Percentiles rank a stretch among this genome's conserved stretches.
phyloP scores from a whole-genome alignment of 2,329 filamentous ascomycete species.

The Camillea tinctor region DNA sequence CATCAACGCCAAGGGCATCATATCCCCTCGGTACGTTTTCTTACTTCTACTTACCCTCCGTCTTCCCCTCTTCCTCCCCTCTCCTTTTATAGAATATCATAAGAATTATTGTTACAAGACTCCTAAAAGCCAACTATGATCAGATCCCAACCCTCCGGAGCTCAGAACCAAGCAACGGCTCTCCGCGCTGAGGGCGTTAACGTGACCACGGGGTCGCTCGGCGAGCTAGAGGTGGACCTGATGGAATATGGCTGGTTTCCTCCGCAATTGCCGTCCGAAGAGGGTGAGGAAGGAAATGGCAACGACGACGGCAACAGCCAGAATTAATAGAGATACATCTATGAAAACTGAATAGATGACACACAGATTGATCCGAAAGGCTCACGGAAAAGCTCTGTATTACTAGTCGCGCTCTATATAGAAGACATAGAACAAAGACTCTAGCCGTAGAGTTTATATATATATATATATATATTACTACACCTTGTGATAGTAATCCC shows the following conservation, averaged over 20 bases:
- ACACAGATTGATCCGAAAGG: no score
- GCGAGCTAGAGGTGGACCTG: slow-evolving; percentile 53
- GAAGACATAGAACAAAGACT: no score
- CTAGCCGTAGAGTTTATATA: no score
- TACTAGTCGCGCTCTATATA: background rate
- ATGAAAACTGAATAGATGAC: no score
- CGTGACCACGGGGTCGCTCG: slow-evolving; percentile 48
- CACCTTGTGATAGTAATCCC: no score
- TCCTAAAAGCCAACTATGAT: no score
- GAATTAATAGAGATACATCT: slow-evolving; percentile 3
- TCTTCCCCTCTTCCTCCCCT: no score
- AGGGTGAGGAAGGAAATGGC: slow-evolving; percentile 26
- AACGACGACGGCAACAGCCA: slow-evolving; percentile 1
- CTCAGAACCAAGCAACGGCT: slow-evolving; percentile 49
- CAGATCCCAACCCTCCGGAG: slow-evolving; percentile 49
- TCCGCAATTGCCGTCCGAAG: slow-evolving; percentile 45
- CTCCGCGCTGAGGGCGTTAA: slow-evolving; percentile 52
- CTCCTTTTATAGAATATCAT: no score
- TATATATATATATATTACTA: no score
- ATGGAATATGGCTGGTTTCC: slow-evolving; percentile 57
- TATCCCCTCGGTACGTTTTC: slow-evolving; percentile 69
- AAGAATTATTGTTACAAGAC: no score
- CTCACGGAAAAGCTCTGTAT: no score
- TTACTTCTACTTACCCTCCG: background rate
- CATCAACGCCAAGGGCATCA: slow-evolving; percentile 81